Conservation (phyloP, 495 filamentous ascomycete species). For the Pyrenopolyporus hunteri region DNA sequence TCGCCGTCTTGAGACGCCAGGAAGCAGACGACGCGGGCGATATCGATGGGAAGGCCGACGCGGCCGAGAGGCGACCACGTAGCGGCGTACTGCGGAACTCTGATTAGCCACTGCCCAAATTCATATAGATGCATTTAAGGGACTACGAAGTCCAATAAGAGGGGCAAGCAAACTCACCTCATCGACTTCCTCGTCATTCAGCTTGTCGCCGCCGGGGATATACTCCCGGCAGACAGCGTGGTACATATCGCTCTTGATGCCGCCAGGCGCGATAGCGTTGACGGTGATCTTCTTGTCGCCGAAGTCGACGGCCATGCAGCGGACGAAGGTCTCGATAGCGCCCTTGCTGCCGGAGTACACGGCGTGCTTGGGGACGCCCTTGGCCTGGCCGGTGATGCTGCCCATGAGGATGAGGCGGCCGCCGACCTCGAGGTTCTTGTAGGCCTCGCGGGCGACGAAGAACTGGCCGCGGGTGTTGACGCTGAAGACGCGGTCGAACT, state of each 20-base stretch:
- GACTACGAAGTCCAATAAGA: not conserved
- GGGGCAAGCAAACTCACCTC: constrained; percentile 24
- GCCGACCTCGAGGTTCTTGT: constrained; percentile 68
- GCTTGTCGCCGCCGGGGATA: constrained; percentile 63
- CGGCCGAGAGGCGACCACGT: constrained; percentile 65
- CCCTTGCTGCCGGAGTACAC: constrained; percentile 80
- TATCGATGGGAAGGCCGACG: constrained; percentile 67
- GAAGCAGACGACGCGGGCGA: constrained; percentile 69
- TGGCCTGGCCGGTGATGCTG: constrained; percentile 57
- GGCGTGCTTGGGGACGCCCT: constrained; percentile 72
- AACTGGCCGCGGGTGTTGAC: constrained; percentile 81
- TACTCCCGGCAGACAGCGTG: constrained; percentile 65
- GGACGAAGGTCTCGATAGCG: constrained; percentile 78
- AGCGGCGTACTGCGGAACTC: constrained; percentile 50
- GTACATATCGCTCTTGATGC: constrained; percentile 83
- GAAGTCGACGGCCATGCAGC: constrained; percentile 75
- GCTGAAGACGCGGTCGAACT: constrained; percentile 77
- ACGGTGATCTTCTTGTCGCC: constrained; percentile 76
- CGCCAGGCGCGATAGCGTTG: constrained; percentile 76
- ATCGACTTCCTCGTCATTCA: constrained; percentile 46
- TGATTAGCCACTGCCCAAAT: constrained; percentile 15
- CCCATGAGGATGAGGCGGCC: constrained; percentile 72
- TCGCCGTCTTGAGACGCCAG: constrained; percentile 68
- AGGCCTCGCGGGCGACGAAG: constrained; percentile 80
- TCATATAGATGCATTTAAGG: not conserved